Evolutionary conservation across 148 eudicot genomes (phyloP).

Genomic region (Rhododendron vialii): DNA sequence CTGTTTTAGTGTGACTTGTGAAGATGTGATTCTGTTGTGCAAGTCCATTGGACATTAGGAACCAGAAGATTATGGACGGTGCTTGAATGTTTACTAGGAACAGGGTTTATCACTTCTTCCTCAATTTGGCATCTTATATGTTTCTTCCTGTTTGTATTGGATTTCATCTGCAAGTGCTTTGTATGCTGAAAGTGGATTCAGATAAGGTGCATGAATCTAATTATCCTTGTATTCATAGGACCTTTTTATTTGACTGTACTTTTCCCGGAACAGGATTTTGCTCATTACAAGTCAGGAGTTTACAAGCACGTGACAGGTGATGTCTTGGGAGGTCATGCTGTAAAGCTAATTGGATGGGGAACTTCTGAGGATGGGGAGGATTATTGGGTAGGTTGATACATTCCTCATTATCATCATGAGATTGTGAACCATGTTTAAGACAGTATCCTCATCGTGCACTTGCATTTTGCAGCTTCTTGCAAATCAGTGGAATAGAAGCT

Average conservation of each 20-base stretch:
- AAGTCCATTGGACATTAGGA: background rate
- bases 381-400: constrained; percentile 60
- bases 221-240: background rate
- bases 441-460: constrained; percentile 9
- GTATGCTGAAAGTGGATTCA: background rate
- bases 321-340: constrained; percentile 89
- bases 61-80: background rate
- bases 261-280: constrained; percentile 62
- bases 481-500: constrained; percentile 87
- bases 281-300: constrained; percentile 89
- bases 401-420: background rate
- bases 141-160: background rate
- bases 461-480: constrained; percentile 67
- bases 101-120: background rate
- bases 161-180: background rate
- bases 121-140: background rate
- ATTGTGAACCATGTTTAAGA: background rate
- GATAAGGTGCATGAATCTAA: background rate
- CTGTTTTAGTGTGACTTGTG: background rate
- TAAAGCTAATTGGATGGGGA: constrained; percentile 97
- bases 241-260: constrained; percentile 2
- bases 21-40: background rate
- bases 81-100: background rate
- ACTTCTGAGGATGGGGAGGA: constrained; percentile 80
- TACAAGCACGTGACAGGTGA: constrained; percentile 76